phyloP scores from a whole-genome alignment of 2,329 filamentous ascomycete species.

The Pseudogymnoascus sp. region DNA sequence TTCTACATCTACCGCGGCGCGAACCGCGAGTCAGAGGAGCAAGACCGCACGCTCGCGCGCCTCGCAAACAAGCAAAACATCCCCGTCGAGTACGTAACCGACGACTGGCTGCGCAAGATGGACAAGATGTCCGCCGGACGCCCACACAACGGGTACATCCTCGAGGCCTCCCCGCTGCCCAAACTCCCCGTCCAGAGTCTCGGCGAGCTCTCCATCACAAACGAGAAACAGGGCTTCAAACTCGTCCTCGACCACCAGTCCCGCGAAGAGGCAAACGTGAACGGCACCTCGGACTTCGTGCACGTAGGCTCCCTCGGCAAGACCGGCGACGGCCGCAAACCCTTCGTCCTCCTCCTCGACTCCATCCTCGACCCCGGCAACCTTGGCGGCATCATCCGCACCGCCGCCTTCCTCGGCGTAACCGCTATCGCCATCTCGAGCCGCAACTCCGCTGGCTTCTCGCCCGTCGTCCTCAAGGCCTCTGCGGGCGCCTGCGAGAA shows the following conservation, averaged over 20 bases:
- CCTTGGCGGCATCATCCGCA: slow-evolving; percentile 79
- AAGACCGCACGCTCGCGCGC: slow-evolving; percentile 38
- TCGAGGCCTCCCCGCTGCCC: slow-evolving; percentile 80
- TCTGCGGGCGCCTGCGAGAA: slow-evolving; percentile 82
- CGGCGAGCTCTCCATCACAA: slow-evolving; percentile 21
- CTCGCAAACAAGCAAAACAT: slow-evolving; percentile 45
- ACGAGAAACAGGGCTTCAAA: slow-evolving; percentile 42
- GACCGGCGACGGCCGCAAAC: slow-evolving; percentile 42
- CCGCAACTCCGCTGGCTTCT: slow-evolving; percentile 65
- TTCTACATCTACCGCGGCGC: slow-evolving; percentile 66
- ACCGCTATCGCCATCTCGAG: slow-evolving; percentile 73
- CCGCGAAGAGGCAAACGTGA: slow-evolving; percentile 64
- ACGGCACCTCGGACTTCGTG: slow-evolving; percentile 55
- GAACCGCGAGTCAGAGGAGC: slow-evolving; percentile 42
- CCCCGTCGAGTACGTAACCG: slow-evolving; percentile 48
- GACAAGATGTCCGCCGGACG: slow-evolving; percentile 76
- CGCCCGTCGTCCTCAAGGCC: slow-evolving; percentile 73
- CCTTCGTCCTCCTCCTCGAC: slow-evolving; percentile 67
- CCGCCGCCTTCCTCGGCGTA: slow-evolving; percentile 83
- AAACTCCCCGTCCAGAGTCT: slow-evolving; percentile 58
- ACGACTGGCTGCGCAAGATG: slow-evolving; percentile 59
- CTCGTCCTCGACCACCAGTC: slow-evolving; percentile 60
- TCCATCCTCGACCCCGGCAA: slow-evolving; percentile 82
- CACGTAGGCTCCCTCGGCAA: slow-evolving; percentile 15
- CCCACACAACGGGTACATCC: slow-evolving; percentile 82